Conservation (phyloP, 1,284 basidiomycete genomes). For the Puccinia horiana region DNA sequence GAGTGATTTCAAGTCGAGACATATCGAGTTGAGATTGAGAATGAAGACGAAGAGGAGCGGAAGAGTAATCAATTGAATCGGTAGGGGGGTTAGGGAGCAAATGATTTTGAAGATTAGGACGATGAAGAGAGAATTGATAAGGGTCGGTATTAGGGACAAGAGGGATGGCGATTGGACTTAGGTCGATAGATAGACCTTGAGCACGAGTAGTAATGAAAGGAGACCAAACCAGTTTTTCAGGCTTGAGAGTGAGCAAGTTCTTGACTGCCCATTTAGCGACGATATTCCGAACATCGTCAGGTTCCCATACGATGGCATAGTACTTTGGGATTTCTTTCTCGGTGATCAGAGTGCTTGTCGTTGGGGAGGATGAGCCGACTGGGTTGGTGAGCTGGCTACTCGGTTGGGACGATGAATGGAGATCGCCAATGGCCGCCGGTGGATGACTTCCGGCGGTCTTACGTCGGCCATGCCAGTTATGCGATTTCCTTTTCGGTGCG, state of each 20-base stretch:
- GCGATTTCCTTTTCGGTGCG: not conserved
- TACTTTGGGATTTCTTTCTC: slow-evolving; percentile 66
- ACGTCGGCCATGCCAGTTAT: slow-evolving; percentile 11
- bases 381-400: not conserved
- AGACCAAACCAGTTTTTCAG: slow-evolving; percentile 90
- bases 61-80: too few species aligned
- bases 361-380: not conserved
- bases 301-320: slow-evolving; percentile 78
- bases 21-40: too few species aligned
- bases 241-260: slow-evolving; percentile 74
- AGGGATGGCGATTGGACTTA: slow-evolving; percentile 25
- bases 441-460: not conserved
- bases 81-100: not conserved
- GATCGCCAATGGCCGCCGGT: not conserved
- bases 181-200: slow-evolving; percentile 2
- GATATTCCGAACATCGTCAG: slow-evolving; percentile 69
- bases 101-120: not conserved
- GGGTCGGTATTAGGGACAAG: slow-evolving; percentile 30
- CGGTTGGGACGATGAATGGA: not conserved
- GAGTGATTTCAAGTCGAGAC: too few species aligned
- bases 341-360: not conserved
- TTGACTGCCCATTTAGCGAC: slow-evolving; percentile 74
- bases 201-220: slow-evolving; percentile 68
- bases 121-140: not conserved
- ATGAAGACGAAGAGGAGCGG: too few species aligned